phyloP scores from a whole-genome alignment of 805 yeast genomes.

The Kazachstania kunashirensis region DNA sequence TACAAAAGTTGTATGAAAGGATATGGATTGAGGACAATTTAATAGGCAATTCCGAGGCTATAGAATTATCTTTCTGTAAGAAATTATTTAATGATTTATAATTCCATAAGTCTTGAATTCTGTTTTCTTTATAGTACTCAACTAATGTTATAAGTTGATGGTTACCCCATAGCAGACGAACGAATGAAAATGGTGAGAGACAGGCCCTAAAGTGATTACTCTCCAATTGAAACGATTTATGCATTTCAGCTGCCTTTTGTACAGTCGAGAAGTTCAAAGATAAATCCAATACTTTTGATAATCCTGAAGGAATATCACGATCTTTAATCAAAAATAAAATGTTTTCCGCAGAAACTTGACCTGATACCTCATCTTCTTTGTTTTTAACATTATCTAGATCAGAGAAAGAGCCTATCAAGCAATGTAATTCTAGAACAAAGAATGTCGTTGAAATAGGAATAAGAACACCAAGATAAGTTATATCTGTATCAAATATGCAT shows the following conservation, averaged over 20 bases:
- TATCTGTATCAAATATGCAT: conserved; percentile 18
- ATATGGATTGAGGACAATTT: conserved; percentile 46
- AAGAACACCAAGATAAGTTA: conserved; percentile 24
- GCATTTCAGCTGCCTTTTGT: conserved; percentile 18
- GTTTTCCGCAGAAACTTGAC: conserved; percentile 24
- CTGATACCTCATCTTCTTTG: conserved; percentile 10
- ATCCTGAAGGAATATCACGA: conserved; percentile 26
- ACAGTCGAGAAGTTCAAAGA: conserved; percentile 37
- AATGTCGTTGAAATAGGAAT: conserved; percentile 22
- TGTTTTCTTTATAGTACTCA: conserved; percentile 15
- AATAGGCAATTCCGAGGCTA: conserved; percentile 8
- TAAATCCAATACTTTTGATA: conserved; percentile 39
- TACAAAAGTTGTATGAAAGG: conserved; percentile 53
- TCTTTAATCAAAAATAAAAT: conserved; percentile 26
- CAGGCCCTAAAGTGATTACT: conserved; percentile 52
- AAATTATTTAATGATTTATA: conserved; percentile 2
- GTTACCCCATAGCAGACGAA: conserved; percentile 31
- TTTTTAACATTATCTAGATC: conserved; percentile 7
- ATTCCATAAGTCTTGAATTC: conserved; percentile 8
- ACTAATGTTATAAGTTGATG: conserved; percentile 12
- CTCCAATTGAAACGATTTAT: conserved; percentile 45
- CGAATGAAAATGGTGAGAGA: conserved; percentile 42
- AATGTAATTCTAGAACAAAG: conserved; percentile 24
- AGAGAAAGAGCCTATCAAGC: conserved; percentile 12
- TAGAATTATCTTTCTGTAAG: conserved; percentile 1